These are phyloP conservation scores for Penicillium malachiteum DNA, from an alignment of 495 filamentous ascomycete species.

Conservation along the genomic window DNA sequence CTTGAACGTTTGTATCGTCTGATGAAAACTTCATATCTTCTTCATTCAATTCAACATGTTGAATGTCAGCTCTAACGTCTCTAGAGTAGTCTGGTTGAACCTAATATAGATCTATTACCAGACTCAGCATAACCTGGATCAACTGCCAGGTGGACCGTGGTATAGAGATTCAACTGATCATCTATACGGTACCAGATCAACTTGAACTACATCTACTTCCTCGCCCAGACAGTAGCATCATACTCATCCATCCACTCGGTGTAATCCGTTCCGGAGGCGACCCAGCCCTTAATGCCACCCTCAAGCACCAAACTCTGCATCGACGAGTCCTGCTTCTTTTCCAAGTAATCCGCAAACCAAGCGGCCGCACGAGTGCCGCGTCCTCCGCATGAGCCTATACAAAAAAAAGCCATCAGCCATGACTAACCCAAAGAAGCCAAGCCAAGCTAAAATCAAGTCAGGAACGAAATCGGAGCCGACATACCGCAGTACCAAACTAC, in stretches of 20 bases:
- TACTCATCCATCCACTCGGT: conserved; percentile 58
- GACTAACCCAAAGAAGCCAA: not conserved
- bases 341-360: conserved; percentile 67
- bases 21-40: too few species aligned
- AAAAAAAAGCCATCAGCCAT: not conserved
- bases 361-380: conserved; percentile 60
- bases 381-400: conserved; percentile 61
- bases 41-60: too few species aligned
- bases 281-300: conserved; percentile 69
- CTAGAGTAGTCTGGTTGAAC: too few species aligned
- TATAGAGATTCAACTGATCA: too few species aligned
- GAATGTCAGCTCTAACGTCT: too few species aligned
- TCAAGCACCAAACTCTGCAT: conserved; percentile 57
- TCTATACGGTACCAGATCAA: too few species aligned
- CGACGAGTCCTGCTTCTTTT: conserved; percentile 36
- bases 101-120: too few species aligned
- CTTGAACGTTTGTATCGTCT: too few species aligned
- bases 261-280: conserved; percentile 52
- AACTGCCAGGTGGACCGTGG: too few species aligned
- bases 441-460: not conserved
- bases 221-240: conserved; percentile 49
- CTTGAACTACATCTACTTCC: conserved; percentile 10
- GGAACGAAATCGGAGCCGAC: conserved; percentile 13
- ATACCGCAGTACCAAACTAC: conserved; percentile 71
- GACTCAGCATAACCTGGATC: too few species aligned